Conservation (phyloP, 495 filamentous ascomycete species). For the Venustampulla echinocandica region DNA sequence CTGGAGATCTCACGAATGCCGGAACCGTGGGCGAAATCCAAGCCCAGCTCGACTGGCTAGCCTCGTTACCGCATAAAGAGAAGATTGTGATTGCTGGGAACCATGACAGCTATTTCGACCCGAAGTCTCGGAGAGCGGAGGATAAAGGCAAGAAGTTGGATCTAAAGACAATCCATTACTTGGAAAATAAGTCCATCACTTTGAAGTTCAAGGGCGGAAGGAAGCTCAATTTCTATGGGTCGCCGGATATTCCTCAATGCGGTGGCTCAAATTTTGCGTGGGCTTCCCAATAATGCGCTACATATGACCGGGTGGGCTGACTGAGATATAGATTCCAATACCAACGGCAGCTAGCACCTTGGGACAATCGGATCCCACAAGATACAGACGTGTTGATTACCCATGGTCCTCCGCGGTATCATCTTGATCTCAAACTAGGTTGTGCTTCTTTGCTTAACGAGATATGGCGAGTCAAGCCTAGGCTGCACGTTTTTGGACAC, state of each 20-base stretch:
- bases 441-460: constrained; percentile 68
- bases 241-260: constrained; percentile 40
- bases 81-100: constrained; percentile 88
- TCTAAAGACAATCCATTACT: constrained; percentile 40
- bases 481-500: constrained; percentile 84
- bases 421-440: constrained; percentile 67
- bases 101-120: constrained; percentile 78
- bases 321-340: constrained; percentile 40
- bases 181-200: constrained; percentile 37
- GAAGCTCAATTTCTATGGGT: constrained; percentile 45
- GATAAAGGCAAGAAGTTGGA: constrained; percentile 32
- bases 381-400: constrained; percentile 81
- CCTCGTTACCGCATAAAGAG: constrained; percentile 57
- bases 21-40: constrained; percentile 68
- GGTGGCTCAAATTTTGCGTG: constrained; percentile 51
- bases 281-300: constrained; percentile 7
- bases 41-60: constrained; percentile 71
- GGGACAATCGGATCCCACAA: constrained; percentile 49
- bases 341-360: constrained; percentile 30
- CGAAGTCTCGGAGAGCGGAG: constrained; percentile 30
- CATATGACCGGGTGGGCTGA: not conserved
- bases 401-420: constrained; percentile 62
- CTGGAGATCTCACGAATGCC: constrained; percentile 71
- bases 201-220: constrained; percentile 42
- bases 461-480: constrained; percentile 68